Evolutionary conservation across 148 eudicot genomes (phyloP).

Genomic region (Fagopyrum homotropicum): DNA sequence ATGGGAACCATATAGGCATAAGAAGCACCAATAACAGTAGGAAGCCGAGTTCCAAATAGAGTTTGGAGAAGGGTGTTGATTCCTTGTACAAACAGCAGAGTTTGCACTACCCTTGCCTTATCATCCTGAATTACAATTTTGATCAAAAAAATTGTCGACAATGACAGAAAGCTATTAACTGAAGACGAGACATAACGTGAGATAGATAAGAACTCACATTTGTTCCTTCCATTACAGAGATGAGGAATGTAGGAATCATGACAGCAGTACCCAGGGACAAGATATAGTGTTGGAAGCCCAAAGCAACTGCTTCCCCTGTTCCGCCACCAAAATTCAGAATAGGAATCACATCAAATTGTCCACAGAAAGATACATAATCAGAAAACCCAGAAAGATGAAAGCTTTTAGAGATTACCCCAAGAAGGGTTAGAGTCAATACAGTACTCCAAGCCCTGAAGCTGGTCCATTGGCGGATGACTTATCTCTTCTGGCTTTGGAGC

Average conservation of each 20-base stretch:
- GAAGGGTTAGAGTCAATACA: slow-evolving; percentile 98
- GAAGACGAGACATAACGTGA: neutral
- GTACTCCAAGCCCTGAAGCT: slow-evolving; percentile 93
- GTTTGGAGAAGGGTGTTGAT: slow-evolving; percentile 85
- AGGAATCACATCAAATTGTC: neutral
- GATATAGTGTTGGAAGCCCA: slow-evolving; percentile 94
- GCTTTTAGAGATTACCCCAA: slow-evolving; percentile 52
- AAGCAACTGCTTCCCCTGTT: slow-evolving; percentile 79
- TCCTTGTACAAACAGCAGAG: slow-evolving; percentile 89
- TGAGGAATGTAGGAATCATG: slow-evolving; percentile 88
- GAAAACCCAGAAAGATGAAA: slow-evolving; percentile 1
- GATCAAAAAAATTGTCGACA: neutral
- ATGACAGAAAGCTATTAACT: neutral
- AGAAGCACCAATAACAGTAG: slow-evolving; percentile 87
- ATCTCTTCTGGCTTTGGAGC: slow-evolving; percentile 77
- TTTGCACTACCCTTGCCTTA: slow-evolving; percentile 93
- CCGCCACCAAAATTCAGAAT: slow-evolving; percentile 16
- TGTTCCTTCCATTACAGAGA: slow-evolving; percentile 82
- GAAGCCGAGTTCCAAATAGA: slow-evolving; percentile 83
- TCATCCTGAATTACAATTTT: slow-evolving; percentile 46
- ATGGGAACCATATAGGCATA: slow-evolving; percentile 95
- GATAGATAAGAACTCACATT: slow-evolving; percentile 45
- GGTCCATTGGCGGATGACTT: slow-evolving; percentile 89
- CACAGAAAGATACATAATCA: neutral
- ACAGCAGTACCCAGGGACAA: slow-evolving; percentile 86